Percentiles rank a stretch among this genome's conserved stretches.
Evolutionary conservation across 768 basidiomycete species (phyloP).

Genomic region (Mrakia blollopis): DNA sequence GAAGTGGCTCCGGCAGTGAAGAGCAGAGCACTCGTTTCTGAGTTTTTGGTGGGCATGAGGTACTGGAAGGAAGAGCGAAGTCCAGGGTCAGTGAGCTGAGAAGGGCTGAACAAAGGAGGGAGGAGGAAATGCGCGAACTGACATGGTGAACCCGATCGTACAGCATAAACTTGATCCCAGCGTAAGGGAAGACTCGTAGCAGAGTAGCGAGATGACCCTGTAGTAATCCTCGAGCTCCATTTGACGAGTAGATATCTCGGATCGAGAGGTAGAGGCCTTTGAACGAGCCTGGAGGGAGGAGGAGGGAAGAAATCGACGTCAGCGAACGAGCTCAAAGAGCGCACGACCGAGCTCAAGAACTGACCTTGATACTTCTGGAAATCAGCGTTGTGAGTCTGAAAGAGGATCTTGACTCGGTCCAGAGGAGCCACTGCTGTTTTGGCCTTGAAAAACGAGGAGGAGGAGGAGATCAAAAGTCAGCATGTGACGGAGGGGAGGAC

Average conservation of each 20-base stretch:
- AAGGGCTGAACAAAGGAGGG: not conserved
- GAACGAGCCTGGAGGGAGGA: conserved; percentile 63
- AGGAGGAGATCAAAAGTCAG: conserved; percentile 28
- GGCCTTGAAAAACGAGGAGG: conserved; percentile 53
- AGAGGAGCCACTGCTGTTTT: conserved; percentile 93
- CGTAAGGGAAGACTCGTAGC: conserved; percentile 91
- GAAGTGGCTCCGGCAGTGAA: conserved; percentile 84
- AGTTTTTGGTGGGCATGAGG: conserved; percentile 74
- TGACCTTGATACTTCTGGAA: conserved; percentile 87
- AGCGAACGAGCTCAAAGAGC: not conserved
- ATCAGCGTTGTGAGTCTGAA: conserved; percentile 93
- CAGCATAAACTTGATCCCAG: conserved; percentile 93
- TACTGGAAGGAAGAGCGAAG: conserved; percentile 49
- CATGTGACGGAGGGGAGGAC: conserved; percentile 10
- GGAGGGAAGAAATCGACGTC: not conserved
- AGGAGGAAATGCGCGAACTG: conserved; percentile 36
- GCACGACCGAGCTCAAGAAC: conserved; percentile 35
- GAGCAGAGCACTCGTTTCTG: conserved; percentile 71
- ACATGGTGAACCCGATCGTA: conserved; percentile 85
- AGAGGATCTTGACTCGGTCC: conserved; percentile 96
- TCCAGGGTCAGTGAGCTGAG: not conserved
- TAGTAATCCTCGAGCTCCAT: conserved; percentile 72
- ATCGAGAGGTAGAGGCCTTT: conserved; percentile 76
- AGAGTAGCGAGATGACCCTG: conserved; percentile 96
- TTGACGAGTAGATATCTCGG: conserved; percentile 54